Base-by-base conservation (phyloP, 2,329 filamentous ascomycete genomes). In the Hypoxylon rubiginosum region DNA sequence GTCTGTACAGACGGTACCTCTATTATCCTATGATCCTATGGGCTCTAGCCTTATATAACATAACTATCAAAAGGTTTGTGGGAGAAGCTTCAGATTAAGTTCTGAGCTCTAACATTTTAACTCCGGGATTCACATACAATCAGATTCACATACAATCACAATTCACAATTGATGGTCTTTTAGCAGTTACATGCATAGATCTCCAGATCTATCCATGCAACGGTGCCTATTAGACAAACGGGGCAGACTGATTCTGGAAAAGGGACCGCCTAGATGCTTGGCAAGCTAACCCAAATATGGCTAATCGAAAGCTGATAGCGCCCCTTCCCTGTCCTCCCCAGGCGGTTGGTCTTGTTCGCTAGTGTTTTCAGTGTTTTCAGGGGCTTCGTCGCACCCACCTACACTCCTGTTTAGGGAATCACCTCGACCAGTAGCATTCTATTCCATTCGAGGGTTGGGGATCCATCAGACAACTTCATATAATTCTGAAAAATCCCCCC, bases 341-440 rank as follows among this genome's bases (percentile, higher is more conserved):
- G 58, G 60, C 55, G 58, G 50, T 67, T 62, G 58, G 45, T 50
- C 19, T 62, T n/a, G 54, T 50, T 67, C 28, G 61, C 54, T 34
- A 62, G 26, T 28, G 26, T 28, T 28, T 28, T 28, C 26, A 43
- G 64, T 66, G 67, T 67, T 70, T 70, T 70, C 64, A 70, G 67
- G 67, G 67, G 67, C 62, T 70, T 65, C 43, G 59, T 68, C 52
- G 62, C 65, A 68, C 59, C 67, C 67, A 70, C 67, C 67, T 62
- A 59, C 62, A 58, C 62, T 63, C 64, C 65, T 65, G 43, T 66
- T 67, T 68, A 64, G 67, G 64, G 60, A 67, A 62, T 61, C 11
- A 67, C 51, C 67, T 69, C 48, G 64, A 67, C 64, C 64, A 69
- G 67, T 69, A 67, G 62, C 61, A 69, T 61, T 67, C 65, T 67